phyloP scores from a whole-genome alignment of 805 yeast species.

The Pichia ethanolica region DNA sequence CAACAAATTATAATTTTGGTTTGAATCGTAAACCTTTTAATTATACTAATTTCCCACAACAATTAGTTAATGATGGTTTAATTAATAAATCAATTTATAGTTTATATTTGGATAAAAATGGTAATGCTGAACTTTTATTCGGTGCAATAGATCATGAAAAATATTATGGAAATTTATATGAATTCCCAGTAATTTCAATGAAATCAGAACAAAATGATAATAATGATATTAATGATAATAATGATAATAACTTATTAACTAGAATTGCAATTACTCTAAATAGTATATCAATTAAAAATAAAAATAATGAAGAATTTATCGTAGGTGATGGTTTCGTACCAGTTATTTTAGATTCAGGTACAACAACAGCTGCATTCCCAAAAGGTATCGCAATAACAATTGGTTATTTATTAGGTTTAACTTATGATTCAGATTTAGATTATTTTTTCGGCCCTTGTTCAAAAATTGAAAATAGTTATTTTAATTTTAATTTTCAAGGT shows the following conservation, averaged over 20 bases:
- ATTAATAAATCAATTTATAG: constrained; percentile 53
- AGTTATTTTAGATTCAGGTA: constrained; percentile 43
- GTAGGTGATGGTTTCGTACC: constrained; percentile 14
- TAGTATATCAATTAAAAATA: neutral
- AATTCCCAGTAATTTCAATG: constrained; percentile 13
- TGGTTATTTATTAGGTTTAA: constrained; percentile 31
- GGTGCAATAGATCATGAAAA: constrained; percentile 65
- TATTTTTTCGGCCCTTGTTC: constrained; percentile 38
- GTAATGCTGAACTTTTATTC: constrained; percentile 49
- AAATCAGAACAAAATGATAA: neutral
- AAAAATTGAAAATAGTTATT: constrained; percentile 11
- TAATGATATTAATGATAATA: too few species aligned
- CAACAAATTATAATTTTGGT: constrained; percentile 31
- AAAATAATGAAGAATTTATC: neutral
- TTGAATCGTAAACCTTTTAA: constrained; percentile 22
- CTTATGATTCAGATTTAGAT: constrained; percentile 31
- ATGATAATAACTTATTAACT: neutral
- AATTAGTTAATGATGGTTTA: constrained; percentile 48
- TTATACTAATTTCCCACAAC: constrained; percentile 60
- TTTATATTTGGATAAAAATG: constrained; percentile 39
- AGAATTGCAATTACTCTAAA: constrained; percentile 7
- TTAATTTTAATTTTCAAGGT: constrained; percentile 47
- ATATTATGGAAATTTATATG: constrained; percentile 42
- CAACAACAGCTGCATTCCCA: constrained; percentile 40
- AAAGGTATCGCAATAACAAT: constrained; percentile 15